phyloP scores from a whole-genome alignment of 1,284 basidiomycete genomes.

The Heterobasidion parviporum region DNA sequence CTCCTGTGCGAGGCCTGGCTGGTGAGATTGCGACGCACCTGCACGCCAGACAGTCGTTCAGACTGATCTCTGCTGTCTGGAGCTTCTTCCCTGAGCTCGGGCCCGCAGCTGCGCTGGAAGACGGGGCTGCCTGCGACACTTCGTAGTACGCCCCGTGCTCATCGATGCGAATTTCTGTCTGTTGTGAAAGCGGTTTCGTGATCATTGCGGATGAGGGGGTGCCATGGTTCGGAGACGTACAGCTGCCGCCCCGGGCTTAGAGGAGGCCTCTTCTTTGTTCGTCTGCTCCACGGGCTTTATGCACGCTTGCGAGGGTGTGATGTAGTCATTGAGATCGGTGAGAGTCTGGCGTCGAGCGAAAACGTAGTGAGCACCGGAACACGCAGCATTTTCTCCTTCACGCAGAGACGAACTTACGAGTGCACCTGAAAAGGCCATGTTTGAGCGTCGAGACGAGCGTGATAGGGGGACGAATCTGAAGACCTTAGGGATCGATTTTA shows the following conservation, averaged over 20 bases:
- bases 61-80: slow-evolving; percentile 88
- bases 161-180: slow-evolving; percentile 91
- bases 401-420: neutral
- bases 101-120: neutral
- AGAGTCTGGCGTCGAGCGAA: slow-evolving; percentile 49
- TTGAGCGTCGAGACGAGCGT: neutral
- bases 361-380: neutral
- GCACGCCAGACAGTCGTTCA: slow-evolving; percentile 93
- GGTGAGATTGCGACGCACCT: slow-evolving; percentile 41
- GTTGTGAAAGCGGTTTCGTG: neutral
- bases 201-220: too few species aligned
- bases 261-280: slow-evolving; percentile 31
- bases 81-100: slow-evolving; percentile 46
- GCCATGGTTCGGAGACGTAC: slow-evolving; percentile 29
- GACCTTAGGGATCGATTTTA: neutral
- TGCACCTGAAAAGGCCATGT: slow-evolving; percentile 83
- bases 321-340: slow-evolving; percentile 96
- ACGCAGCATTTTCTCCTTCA: neutral
- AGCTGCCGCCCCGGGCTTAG: slow-evolving; percentile 48
- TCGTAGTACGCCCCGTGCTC: slow-evolving; percentile 75
- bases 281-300: slow-evolving; percentile 89
- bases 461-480: neutral
- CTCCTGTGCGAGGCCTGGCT: neutral
- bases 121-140: slow-evolving; percentile 27
- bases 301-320: slow-evolving; percentile 94